Percentiles rank a stretch among this genome's conserved stretches.
Conservation (phyloP, 1,284 basidiomycete genomes). For the Ganoderma lucidum region DNA sequence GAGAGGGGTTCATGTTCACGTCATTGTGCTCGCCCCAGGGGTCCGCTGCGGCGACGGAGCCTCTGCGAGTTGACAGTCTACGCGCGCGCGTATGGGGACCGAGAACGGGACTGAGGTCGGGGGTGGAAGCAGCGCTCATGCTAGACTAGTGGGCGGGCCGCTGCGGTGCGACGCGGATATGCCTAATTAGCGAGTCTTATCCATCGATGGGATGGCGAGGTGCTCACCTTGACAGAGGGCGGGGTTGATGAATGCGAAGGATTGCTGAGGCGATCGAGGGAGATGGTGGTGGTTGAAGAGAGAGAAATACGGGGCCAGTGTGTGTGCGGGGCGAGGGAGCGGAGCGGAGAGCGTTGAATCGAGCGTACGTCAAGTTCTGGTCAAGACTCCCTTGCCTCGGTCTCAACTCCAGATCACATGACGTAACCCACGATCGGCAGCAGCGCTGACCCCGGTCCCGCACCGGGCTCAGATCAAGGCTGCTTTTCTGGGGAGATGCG, state of each 20-base stretch:
- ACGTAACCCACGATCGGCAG: slow-evolving; percentile 25
- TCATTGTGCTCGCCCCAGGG: slow-evolving; percentile 63
- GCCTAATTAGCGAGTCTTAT: slow-evolving; percentile 6
- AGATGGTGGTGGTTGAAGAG: slow-evolving; percentile 23
- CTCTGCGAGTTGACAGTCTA: slow-evolving; percentile 64
- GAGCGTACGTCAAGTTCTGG: slow-evolving; percentile 16
- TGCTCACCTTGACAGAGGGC: slow-evolving; percentile 19
- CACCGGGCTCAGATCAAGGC: slow-evolving; percentile 6
- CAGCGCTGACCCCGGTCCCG: neutral
- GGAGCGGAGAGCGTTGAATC: slow-evolving; percentile 24
- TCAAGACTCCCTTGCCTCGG: slow-evolving; percentile 33
- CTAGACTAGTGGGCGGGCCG: slow-evolving; percentile 17
- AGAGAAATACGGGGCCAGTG: slow-evolving; percentile 17
- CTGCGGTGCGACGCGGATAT: neutral
- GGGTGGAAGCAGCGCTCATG: slow-evolving; percentile 36
- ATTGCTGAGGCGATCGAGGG: slow-evolving; percentile 6
- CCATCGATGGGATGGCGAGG: slow-evolving; percentile 19
- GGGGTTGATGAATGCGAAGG: neutral
- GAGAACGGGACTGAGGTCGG: slow-evolving; percentile 37
- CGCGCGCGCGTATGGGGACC: slow-evolving; percentile 40
- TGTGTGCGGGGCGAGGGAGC: slow-evolving; percentile 13
- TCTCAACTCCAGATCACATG: slow-evolving; percentile 29
- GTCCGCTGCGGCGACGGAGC: slow-evolving; percentile 71
- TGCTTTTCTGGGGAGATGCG: slow-evolving; percentile 9
- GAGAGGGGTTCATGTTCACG: slow-evolving; percentile 59